Evolutionary conservation across 1,139 yeast genomes (phyloP), one percentile per base, ranked within the genome.

Genomic region (Debaryomycetaceae sp.): DNA sequence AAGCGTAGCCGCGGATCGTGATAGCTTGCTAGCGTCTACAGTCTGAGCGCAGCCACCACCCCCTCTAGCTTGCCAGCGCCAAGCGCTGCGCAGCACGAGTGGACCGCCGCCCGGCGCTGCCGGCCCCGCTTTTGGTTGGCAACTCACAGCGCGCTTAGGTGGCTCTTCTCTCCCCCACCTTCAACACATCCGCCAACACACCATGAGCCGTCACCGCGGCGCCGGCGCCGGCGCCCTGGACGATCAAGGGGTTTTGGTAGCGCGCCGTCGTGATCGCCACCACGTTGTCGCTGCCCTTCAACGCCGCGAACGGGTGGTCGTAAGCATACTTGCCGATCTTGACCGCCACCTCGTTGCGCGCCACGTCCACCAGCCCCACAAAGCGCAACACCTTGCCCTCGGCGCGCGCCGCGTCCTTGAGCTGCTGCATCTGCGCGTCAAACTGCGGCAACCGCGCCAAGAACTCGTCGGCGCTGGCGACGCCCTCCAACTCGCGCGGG

Each of bases 201-300:
- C 98, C 98, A 57, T 93, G 95, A 39, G 99, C 98, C 34, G 99
- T 91, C 34, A 91, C 97, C 25, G 81, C 97, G 38, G 95, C 96
- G 61, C 98, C 98, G 21, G 98, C 98, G 58, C 96, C 98, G 25
- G 98, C 98, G 60, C 99, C 98, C 70, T 91, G 98, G 45, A 91
- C 74, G 43, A 91, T 83, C 57, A 91, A 72, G 36, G 98, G 98
- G 58, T 85, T 86, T 29, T 83, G 75, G 61, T 91, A 91, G 65
- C 98, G 83, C 48, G 83, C 78, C 21, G 96, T 82, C 56, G 80
- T 83, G 62, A 91, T 83, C 13, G 96, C 78, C 40, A 93, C 83
- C 38, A 93, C 96, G 53, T 93, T 93, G 56, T 91, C 97, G 42
- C 96, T 83, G 29, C 97, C 97, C 65, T 85, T 83, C 55, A 93